Evolutionary conservation across 257 asterid species (phyloP).

Genomic region (Nicotiana attenuata): DNA sequence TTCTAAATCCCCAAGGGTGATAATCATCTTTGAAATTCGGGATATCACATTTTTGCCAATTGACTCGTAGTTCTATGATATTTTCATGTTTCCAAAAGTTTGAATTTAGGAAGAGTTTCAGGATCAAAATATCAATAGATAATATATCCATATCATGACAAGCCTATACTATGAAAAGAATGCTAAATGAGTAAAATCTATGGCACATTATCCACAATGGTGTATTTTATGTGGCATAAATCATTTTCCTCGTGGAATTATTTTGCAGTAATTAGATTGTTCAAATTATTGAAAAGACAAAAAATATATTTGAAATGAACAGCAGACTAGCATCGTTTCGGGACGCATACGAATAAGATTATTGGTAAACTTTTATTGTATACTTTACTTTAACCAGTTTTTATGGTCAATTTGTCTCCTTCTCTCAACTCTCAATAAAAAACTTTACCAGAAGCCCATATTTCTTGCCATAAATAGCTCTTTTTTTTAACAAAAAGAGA

Average conservation of each 20-base stretch:
- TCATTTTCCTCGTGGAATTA: not conserved
- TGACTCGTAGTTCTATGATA: not conserved
- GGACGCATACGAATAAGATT: not conserved
- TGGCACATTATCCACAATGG: not conserved
- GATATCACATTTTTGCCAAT: too few relatives aligned
- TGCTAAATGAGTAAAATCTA: not conserved
- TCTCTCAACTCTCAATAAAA: not conserved
- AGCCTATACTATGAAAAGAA: not conserved
- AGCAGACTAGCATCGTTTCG: too few relatives aligned
- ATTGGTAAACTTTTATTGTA: not conserved
- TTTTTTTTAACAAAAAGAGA: too few relatives aligned
- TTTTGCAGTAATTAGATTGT: not conserved
- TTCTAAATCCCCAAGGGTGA: too few relatives aligned
- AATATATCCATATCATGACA: not conserved
- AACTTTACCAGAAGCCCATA: not conserved
- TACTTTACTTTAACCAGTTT: not conserved
- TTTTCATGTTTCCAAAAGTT: not conserved
- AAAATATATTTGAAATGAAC: not conserved
- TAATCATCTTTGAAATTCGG: not conserved
- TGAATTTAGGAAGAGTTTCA: not conserved
- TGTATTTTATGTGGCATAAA: not conserved
- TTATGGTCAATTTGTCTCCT: not conserved
- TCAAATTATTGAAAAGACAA: not conserved
- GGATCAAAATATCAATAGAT: too few relatives aligned
- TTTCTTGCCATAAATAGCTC: not conserved